Evolutionary conservation across 805 yeast species (phyloP).

Genomic region (Metschnikowia orientalis): DNA sequence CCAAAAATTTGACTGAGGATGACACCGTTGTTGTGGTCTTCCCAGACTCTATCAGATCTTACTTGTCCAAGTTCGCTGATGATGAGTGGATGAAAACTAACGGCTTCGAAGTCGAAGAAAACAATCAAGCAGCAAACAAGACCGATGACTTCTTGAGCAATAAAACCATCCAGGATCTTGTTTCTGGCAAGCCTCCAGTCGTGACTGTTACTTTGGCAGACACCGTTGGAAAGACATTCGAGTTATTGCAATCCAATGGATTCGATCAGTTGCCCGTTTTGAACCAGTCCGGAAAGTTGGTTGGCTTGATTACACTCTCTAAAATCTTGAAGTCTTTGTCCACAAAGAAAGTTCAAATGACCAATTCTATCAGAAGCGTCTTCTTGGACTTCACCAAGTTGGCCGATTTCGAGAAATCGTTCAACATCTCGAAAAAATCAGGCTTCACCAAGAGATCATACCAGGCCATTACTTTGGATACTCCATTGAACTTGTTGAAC

Average conservation of each 20-base stretch:
- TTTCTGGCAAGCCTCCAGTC: slow-evolving; percentile 65
- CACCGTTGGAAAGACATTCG: slow-evolving; percentile 59
- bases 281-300: slow-evolving; percentile 52
- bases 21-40: slow-evolving; percentile 75
- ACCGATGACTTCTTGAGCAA: slow-evolving; percentile 38
- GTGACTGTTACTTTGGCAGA: slow-evolving; percentile 64
- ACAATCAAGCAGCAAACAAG: slow-evolving; percentile 38
- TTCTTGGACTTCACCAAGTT: slow-evolving; percentile 74
- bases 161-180: slow-evolving; percentile 59
- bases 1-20: slow-evolving; percentile 63
- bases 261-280: slow-evolving; percentile 85
- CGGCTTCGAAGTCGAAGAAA: slow-evolving; percentile 59
- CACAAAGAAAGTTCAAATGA: slow-evolving; percentile 50
- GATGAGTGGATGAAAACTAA: slow-evolving; percentile 87
- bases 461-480: slow-evolving; percentile 58
- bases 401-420: slow-evolving; percentile 61
- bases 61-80: slow-evolving; percentile 81
- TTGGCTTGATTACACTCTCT: slow-evolving; percentile 75
- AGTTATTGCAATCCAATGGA: slow-evolving; percentile 66
- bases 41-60: slow-evolving; percentile 86
- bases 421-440: slow-evolving; percentile 53
- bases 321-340: slow-evolving; percentile 65
- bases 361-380: slow-evolving; percentile 52
- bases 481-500: slow-evolving; percentile 65
- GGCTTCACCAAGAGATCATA: slow-evolving; percentile 62